A percentile compares a stretch with the other conserved stretches of the same genome.
Conservation (phyloP, 768 basidiomycete genomes). For the Pleurotus giganteus region DNA sequence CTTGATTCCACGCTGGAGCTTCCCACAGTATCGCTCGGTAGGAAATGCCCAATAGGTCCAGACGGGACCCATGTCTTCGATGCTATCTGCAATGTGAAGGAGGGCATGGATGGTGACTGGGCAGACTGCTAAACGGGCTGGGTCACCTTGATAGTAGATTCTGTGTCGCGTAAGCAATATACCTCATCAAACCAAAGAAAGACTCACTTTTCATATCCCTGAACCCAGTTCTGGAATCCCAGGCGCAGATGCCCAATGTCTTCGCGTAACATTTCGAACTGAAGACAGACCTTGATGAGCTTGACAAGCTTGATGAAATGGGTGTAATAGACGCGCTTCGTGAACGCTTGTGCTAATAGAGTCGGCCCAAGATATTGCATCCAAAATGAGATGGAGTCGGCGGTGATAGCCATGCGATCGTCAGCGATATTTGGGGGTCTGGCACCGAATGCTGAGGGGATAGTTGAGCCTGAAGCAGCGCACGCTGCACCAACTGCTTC, state of each 20-base stretch:
- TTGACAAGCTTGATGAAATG: slow-evolving; percentile 40
- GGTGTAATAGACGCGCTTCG: slow-evolving; percentile 29
- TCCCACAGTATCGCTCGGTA: slow-evolving; percentile 36
- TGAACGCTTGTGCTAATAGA: slow-evolving; percentile 32
- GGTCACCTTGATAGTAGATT: slow-evolving; percentile 26
- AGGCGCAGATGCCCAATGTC: slow-evolving; percentile 22
- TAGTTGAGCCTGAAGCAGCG: slow-evolving; percentile 27
- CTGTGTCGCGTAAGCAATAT: too few relatives aligned
- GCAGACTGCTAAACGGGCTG: slow-evolving; percentile 22
- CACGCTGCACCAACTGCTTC: slow-evolving; percentile 33
- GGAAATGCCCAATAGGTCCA: slow-evolving; percentile 38
- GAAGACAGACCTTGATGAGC: slow-evolving; percentile 33
- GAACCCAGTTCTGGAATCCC: slow-evolving; percentile 30
- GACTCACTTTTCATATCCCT: slow-evolving; percentile 33
- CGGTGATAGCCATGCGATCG: slow-evolving; percentile 25
- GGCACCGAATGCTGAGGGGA: slow-evolving; percentile 36
- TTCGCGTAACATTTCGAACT: slow-evolving; percentile 26
- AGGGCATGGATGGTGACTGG: slow-evolving; percentile 17
- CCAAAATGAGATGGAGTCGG: slow-evolving; percentile 41
- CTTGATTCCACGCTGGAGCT: slow-evolving; percentile 22
- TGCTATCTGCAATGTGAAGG: slow-evolving; percentile 28
- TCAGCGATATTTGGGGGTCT: slow-evolving; percentile 30
- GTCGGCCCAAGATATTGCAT: slow-evolving; percentile 35
- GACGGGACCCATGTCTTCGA: slow-evolving; percentile 29
- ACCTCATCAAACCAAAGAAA: not conserved